Evolutionary conservation across 169 alveolate species (phyloP), one percentile per base, ranked within the genome.

Genomic region (Eimeria sp.): DNA sequence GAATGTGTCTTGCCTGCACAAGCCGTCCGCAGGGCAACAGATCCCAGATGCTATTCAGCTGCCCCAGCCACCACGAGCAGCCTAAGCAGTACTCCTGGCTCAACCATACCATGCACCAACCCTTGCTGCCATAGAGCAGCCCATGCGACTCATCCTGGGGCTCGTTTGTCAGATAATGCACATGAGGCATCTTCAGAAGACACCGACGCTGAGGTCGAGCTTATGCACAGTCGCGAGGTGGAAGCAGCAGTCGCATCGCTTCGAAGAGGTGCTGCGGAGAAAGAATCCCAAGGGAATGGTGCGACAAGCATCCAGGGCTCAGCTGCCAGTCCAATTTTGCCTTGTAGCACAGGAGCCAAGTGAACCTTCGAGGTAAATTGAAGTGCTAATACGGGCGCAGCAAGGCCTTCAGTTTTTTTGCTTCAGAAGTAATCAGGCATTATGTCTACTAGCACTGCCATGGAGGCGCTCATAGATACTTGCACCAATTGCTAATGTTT

Each of bases 1-100:
- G 93, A 86, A 43, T 63, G 93, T 5, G 80, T 86, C 58, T 30
- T 86, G 57, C 93, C 93, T 45, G 93, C 93, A 18, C 93, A 86
- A 27, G 93, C 93, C 43, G 65, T 61, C 80, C 58, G 93, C 16
- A 61, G 93, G 58, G 76, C 80, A 4, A 27, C 76, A 22, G 93
- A 86, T 22, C 93, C 93, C 82, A 34, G 80, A 51, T 86, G 93
- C 63, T 86, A 63, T 43, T 86, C 93, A 16, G 80, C 93, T 63
- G 93, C 93, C 63, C 93, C 93, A 30, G 20, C 93, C 61, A 58
- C 47, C 54, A 18, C 45, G 58, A 34, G 80, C 51, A 86, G 93
- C 58, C 27, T 86, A 10, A n/a, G 80, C 34, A 61, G 93, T 10
- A 61, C 82, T 61, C 93, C 67, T 40, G 82, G 63, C 10, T 86